phyloP scores from a whole-genome alignment of 768 basidiomycete species.

The Xerocomellus dryophilus region DNA sequence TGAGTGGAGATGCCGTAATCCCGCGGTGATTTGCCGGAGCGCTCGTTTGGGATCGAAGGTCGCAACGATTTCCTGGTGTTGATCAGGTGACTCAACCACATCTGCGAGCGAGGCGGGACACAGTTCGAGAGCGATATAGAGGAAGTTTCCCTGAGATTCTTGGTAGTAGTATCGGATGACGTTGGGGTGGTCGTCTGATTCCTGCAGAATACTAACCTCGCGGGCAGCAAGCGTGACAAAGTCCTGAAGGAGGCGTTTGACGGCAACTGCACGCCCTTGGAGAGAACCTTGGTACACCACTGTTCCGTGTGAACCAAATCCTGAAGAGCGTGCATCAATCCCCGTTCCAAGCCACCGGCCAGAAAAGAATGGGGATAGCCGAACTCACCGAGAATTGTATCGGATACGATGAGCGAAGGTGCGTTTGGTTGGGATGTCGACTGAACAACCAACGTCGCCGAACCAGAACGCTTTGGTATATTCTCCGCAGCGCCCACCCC shows the following conservation, averaged over 20 bases:
- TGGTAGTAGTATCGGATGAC: constrained; percentile 99
- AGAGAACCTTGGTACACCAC: constrained; percentile 92
- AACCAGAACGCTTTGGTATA: constrained; percentile 1
- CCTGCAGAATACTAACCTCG: constrained; percentile 92
- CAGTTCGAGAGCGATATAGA: constrained; percentile 96
- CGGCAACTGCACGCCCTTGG: constrained; percentile 98
- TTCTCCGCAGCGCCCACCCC: constrained; percentile 23
- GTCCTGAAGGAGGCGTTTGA: constrained; percentile 92
- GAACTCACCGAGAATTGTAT: constrained; percentile 65
- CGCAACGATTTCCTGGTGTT: constrained; percentile 72
- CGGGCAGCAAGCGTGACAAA: constrained; percentile 93
- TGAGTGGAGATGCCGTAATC: constrained; percentile 85
- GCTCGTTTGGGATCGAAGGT: constrained; percentile 87
- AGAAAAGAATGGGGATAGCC: background rate
- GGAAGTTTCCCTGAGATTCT: constrained; percentile 88
- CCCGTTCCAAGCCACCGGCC: background rate
- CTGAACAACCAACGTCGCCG: constrained; percentile 24
- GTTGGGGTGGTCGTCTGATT: constrained; percentile 97
- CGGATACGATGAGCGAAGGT: constrained; percentile 67
- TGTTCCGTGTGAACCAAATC: constrained; percentile 94
- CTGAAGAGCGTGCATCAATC: constrained; percentile 39
- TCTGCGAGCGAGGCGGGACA: constrained; percentile 90
- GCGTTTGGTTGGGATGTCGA: constrained; percentile 20
- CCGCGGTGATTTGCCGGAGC: constrained; percentile 80
- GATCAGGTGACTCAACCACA: constrained; percentile 75